phyloP scores from a whole-genome alignment of 1,139 yeast genomes.

The Diutina rugosa region DNA sequence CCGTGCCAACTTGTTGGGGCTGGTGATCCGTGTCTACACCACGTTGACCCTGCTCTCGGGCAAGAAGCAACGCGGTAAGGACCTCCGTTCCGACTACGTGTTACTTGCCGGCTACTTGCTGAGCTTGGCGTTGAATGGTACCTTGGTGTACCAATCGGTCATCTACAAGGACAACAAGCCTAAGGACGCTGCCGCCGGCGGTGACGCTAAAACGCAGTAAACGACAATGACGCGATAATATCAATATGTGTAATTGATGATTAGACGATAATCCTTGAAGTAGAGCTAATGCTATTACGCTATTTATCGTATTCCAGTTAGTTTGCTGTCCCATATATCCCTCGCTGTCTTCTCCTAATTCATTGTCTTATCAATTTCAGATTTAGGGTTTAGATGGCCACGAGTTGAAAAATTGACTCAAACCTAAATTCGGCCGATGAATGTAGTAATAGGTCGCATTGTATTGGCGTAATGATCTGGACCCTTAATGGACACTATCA shows the following conservation, averaged over 20 bases:
- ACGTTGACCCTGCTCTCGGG: slow-evolving; percentile 15
- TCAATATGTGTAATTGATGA: no score
- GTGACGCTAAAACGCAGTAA: slow-evolving; percentile 3
- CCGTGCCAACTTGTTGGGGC: slow-evolving; percentile 41
- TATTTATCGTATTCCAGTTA: no score
- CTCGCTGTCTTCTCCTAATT: no score
- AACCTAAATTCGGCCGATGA: no score
- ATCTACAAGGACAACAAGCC: slow-evolving; percentile 11
- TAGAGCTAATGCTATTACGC: no score
- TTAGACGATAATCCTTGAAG: neutral
- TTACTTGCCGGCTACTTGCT: slow-evolving; percentile 23
- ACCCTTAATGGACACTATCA: no score
- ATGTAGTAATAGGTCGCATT: no score
- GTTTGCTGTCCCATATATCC: no score
- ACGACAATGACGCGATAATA: neutral
- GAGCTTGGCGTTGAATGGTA: slow-evolving; percentile 20
- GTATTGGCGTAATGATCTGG: no score
- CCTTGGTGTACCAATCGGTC: slow-evolving; percentile 21
- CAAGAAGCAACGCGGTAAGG: neutral
- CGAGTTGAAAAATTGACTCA: no score
- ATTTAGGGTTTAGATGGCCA: no score
- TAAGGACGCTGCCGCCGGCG: slow-evolving; percentile 4
- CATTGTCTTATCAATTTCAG: no score
- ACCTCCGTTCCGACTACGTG: slow-evolving; percentile 11
- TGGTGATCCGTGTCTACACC: slow-evolving; percentile 45